phyloP scores from a whole-genome alignment of 345 rosid species.

The Arabis hirsuta region DNA sequence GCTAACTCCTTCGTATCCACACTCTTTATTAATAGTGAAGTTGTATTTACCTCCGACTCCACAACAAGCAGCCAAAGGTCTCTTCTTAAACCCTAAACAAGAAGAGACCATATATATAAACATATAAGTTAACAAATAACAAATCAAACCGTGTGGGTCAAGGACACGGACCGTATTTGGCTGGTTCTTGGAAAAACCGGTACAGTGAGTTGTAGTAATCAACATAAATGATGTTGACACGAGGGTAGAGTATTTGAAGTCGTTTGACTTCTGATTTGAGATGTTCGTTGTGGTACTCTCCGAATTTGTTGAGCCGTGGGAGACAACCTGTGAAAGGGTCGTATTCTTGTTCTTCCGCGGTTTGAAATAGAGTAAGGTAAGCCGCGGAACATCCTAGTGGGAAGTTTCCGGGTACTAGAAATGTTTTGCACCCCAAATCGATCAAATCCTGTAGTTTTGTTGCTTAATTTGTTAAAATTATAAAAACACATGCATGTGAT shows the following conservation, averaged over 20 bases:
- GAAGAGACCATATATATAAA: background rate
- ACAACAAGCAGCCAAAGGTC: conserved; percentile 50
- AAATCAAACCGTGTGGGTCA: background rate
- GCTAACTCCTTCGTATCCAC: conserved; percentile 38
- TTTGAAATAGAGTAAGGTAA: conserved; percentile 43
- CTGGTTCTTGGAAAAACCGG: conserved; percentile 42
- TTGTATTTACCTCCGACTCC: conserved; percentile 56
- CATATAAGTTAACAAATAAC: background rate
- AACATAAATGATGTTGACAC: conserved; percentile 43
- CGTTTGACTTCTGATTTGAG: conserved; percentile 41
- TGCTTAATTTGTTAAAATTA: background rate
- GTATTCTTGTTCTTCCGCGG: conserved; percentile 26
- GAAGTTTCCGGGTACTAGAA: conserved; percentile 55
- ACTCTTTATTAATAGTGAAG: conserved; percentile 31
- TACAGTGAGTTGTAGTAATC: conserved; percentile 48
- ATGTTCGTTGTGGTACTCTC: conserved; percentile 44
- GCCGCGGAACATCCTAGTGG: conserved; percentile 49
- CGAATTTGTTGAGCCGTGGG: conserved; percentile 49
- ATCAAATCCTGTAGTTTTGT: conserved; percentile 51
- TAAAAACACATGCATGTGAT: background rate
- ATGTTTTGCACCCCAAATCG: conserved; percentile 48
- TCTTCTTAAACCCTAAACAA: conserved; percentile 41
- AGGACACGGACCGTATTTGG: conserved; percentile 45
- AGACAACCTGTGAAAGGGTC: conserved; percentile 54
- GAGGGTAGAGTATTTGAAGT: conserved; percentile 42